A percentile compares a stretch with the other conserved stretches of the same genome.
phyloP scores from a whole-genome alignment of 331 rosid genomes.

The Quercus tomentella region DNA sequence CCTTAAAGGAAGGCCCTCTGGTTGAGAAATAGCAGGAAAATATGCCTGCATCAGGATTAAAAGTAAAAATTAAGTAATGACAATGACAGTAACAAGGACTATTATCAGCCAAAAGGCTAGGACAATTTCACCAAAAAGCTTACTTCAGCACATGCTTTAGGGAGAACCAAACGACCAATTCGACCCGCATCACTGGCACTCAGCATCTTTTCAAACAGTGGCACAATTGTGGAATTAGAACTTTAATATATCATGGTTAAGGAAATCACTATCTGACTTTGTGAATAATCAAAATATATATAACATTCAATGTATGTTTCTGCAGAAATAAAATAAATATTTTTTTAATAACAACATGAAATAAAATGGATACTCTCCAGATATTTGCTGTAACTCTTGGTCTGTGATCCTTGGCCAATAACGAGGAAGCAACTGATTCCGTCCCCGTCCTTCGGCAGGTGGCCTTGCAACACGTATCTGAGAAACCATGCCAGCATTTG shows the following conservation, averaged over 20 bases:
- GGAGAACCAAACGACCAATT: conserved; percentile 96
- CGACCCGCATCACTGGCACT: conserved; percentile 99
- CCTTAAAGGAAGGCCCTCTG: conserved; percentile 97
- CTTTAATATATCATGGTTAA: conserved; percentile 65
- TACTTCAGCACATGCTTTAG: conserved; percentile 99
- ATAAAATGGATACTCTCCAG: conserved; percentile 88
- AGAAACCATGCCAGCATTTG: conserved; percentile 57
- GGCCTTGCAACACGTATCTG: conserved; percentile 98
- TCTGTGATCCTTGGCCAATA: conserved; percentile 99
- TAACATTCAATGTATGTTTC: conserved; percentile 3
- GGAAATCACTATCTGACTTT: conserved; percentile 24
- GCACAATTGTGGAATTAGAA: conserved; percentile 92
- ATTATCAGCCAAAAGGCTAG: conserved; percentile 5
- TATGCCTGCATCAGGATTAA: conserved; percentile 66
- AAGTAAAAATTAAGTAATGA: not conserved
- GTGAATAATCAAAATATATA: conserved; percentile 15
- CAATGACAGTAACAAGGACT: not conserved
- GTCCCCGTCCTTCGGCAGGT: conserved; percentile 98
- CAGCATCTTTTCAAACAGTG: conserved; percentile 97
- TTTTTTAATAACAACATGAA: conserved; percentile 10
- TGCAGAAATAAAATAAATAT: not conserved
- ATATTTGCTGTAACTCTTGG: conserved; percentile 94
- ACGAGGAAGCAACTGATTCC: conserved; percentile 99
- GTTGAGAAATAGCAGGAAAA: conserved; percentile 98
- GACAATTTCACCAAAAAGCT: conserved; percentile 15